Conservation (phyloP, 768 basidiomycete genomes). For the Nevesoporus exiguus region DNA sequence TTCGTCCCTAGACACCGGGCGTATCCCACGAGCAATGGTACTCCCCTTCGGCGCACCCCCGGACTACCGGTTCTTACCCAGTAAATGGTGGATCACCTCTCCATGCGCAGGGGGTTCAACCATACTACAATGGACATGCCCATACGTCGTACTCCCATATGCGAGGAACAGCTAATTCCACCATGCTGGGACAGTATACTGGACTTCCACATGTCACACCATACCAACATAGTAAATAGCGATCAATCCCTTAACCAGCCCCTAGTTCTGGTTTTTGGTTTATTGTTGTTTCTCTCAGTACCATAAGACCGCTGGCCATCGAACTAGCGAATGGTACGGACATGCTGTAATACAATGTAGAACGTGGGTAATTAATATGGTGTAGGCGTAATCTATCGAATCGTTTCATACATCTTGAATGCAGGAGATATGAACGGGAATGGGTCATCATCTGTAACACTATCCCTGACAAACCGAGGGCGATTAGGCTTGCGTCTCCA, state of each 20-base stretch:
- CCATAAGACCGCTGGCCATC: neutral
- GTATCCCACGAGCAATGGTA: conserved; percentile 25
- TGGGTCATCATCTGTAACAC: conserved; percentile 56
- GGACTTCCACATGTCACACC: conserved; percentile 28
- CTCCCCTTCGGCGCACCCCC: conserved; percentile 25
- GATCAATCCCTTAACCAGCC: neutral
- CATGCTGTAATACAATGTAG: conserved; percentile 24
- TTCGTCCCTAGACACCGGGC: conserved; percentile 9
- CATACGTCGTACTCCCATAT: conserved; percentile 30
- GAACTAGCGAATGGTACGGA: conserved; percentile 10
- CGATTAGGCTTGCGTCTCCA: neutral
- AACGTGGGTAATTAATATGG: conserved; percentile 30
- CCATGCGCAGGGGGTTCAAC: conserved; percentile 21
- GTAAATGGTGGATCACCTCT: conserved; percentile 17
- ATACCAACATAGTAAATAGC: conserved; percentile 30
- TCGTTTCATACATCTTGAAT: conserved; percentile 76
- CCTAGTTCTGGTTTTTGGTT: conserved; percentile 1
- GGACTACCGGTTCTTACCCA: conserved; percentile 16
- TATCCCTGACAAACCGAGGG: conserved; percentile 35
- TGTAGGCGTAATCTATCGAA: conserved; percentile 48
- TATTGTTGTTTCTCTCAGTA: conserved; percentile 6
- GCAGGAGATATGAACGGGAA: conserved; percentile 62
- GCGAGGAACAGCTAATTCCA: conserved; percentile 18
- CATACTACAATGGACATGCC: conserved; percentile 26
- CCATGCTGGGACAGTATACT: conserved; percentile 22